Base-by-base conservation (phyloP, 2,329 filamentous ascomycete genomes). In the Pseudogymnoascus sp. region DNA sequence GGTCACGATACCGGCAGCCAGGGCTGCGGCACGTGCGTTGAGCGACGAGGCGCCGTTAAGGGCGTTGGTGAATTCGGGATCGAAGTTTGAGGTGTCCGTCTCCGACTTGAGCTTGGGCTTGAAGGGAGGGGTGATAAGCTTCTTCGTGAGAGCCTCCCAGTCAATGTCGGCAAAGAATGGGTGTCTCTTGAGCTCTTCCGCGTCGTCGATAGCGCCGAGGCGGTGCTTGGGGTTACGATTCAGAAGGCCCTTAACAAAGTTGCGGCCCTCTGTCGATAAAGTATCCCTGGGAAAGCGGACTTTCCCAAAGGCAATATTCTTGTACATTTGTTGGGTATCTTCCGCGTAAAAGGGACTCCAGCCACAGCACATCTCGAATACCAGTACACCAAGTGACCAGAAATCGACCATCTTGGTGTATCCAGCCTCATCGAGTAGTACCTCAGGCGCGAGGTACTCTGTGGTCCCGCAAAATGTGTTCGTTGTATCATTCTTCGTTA, bases 351-450 rank as follows among this genome's bases (percentile, higher is more conserved):
- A 99, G 0, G 95, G 95, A 72, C 92, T 97, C 95, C 95, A 99
- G 36, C 95, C 95, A 72, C 95, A 99, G 80, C 95, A 99, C 95
- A 99, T 99, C 77, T 99, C 95, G 72, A 99, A 99, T 1, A 99
- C 95, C 63, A 99, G 82, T 60, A 99, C 95, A 64, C 95, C 95
- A 11, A 99, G 83, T 1, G 95, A 99, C 95, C 95, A 99, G 76
- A 98, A 99, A 76, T 99, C 95, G 6, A 99, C 95, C 95, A 99
- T 98, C 79, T 98, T 98, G 63, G 95, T 98, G 77, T 99, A 99
- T 36, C 95, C 95, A 72, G 92, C 90, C 79, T 99, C 95, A 70
- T 99, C 95, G 51, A 99, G 80, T 13, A 99, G 82, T 2, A 98
- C 95, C 74, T 99, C 95, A 0, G 95, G 95, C 0, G 95, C 95